These are phyloP conservation scores for Neopestalotiopsis clavispora DNA, from an alignment of 2,329 filamentous ascomycete species.

Conservation along the genomic window DNA sequence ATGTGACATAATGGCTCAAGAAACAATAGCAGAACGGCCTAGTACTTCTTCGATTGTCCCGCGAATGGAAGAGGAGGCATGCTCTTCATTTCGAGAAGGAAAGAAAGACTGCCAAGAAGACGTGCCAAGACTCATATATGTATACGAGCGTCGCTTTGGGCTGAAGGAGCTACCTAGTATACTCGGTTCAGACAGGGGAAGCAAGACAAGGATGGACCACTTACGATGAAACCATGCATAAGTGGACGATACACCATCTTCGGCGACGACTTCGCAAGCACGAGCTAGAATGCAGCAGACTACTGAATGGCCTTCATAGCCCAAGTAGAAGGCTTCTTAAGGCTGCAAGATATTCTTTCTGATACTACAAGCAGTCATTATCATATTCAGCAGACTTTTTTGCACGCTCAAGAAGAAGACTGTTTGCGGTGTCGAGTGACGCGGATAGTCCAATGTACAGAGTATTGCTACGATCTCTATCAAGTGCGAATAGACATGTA, in stretches of 20 bases:
- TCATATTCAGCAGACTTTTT: too few relatives aligned
- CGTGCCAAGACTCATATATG: slow-evolving; percentile 15
- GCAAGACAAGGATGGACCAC: not conserved
- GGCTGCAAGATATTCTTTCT: too few relatives aligned
- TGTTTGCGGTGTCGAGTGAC: too few relatives aligned
- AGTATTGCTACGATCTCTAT: too few relatives aligned
- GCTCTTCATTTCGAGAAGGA: not conserved
- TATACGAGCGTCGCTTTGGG: slow-evolving; percentile 2
- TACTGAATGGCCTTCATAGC: not conserved
- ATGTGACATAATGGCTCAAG: not conserved
- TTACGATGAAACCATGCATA: not conserved
- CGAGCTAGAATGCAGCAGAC: not conserved
- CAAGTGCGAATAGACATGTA: too few relatives aligned
- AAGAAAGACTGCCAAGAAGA: not conserved
- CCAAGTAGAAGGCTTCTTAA: too few relatives aligned
- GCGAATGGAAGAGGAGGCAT: not conserved
- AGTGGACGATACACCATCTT: not conserved
- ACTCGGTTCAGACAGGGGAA: not conserved
- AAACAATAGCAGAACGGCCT: not conserved
- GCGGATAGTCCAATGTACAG: too few relatives aligned
- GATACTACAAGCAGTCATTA: too few relatives aligned
- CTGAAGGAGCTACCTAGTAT: slow-evolving; percentile 1
- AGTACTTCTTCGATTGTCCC: not conserved
- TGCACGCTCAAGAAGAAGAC: too few relatives aligned
- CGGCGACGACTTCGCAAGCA: not conserved